Conservation (phyloP, 2,329 filamentous ascomycete genomes). For the Colletotrichum sp. region DNA sequence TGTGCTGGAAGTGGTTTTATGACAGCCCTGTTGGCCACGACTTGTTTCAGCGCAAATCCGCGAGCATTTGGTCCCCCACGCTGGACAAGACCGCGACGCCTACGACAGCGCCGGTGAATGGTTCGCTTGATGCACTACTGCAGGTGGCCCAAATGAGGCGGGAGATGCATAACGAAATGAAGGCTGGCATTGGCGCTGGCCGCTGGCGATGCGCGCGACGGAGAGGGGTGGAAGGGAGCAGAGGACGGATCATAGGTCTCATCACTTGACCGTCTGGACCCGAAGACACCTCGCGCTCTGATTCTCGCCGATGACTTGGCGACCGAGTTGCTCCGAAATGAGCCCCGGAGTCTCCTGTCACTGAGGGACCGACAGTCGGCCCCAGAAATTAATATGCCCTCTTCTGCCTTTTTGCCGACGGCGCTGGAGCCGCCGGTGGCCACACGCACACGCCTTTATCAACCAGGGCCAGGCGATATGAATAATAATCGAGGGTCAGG, state of each 20-base stretch:
- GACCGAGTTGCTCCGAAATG: conserved; percentile 19
- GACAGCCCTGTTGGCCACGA: conserved; percentile 13
- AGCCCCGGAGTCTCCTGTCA: conserved; percentile 8
- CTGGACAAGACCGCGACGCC: not conserved
- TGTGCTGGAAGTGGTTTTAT: not conserved
- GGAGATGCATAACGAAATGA: not conserved
- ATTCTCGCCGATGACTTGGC: conserved; percentile 12
- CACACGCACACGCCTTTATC: not conserved
- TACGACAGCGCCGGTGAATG: not conserved
- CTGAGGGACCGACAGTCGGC: conserved; percentile 16
- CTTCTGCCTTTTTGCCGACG: not conserved
- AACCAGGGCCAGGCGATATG: not conserved
- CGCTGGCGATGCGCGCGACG: not conserved
- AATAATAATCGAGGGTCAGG: not conserved
- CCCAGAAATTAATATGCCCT: not conserved
- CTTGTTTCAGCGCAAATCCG: conserved; percentile 9
- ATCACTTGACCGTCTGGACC: conserved; percentile 11
- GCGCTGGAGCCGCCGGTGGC: conserved; percentile 11
- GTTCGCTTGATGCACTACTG: conserved; percentile 18
- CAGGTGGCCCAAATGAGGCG: conserved; percentile 7
- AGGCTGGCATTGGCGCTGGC: not conserved
- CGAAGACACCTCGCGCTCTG: not conserved
- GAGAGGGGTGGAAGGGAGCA: not conserved
- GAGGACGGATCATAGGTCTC: conserved; percentile 2
- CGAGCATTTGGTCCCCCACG: not conserved